A percentile compares a stretch with the other conserved stretches of the same genome.
phyloP scores from a whole-genome alignment of 495 filamentous ascomycete genomes.

The Hyaloscypha variabilis region DNA sequence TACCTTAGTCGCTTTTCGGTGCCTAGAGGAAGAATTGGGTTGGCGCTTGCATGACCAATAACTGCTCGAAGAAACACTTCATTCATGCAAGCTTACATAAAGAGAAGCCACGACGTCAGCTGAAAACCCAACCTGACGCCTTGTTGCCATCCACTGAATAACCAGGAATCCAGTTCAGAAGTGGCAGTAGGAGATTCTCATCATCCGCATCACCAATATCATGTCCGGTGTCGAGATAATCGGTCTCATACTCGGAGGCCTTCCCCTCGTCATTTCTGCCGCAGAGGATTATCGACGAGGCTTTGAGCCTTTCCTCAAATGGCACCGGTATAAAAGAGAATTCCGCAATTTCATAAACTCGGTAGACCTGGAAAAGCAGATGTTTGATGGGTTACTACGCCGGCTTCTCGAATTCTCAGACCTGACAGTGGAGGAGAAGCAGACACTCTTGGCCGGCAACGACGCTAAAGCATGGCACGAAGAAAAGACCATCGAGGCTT shows the following conservation, averaged over 20 bases:
- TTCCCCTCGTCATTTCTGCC: slow-evolving; percentile 37
- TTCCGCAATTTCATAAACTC: slow-evolving; percentile 27
- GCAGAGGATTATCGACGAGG: slow-evolving; percentile 36
- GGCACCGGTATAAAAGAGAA: slow-evolving; percentile 28
- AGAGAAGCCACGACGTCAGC: too few species aligned
- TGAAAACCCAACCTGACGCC: too few species aligned
- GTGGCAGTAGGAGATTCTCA: too few species aligned
- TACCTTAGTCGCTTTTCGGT: too few species aligned
- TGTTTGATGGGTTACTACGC: slow-evolving; percentile 26
- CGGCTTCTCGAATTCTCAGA: slow-evolving; percentile 21
- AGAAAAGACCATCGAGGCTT: neutral
- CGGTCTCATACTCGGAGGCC: slow-evolving; percentile 38
- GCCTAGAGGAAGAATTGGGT: neutral
- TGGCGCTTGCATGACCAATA: too few species aligned
- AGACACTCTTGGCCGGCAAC: slow-evolving; percentile 10
- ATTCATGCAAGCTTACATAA: too few species aligned
- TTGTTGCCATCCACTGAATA: too few species aligned
- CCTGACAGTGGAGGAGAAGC: slow-evolving; percentile 16
- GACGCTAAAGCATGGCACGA: slow-evolving; percentile 19
- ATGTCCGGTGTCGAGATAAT: slow-evolving; percentile 36
- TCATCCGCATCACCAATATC: neutral
- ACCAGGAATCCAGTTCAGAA: too few species aligned
- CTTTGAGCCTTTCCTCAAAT: slow-evolving; percentile 31
- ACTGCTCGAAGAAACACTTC: too few species aligned
- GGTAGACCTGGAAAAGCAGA: slow-evolving; percentile 23